Conservation (phyloP, 768 basidiomycete genomes). For the Mycena crocata region DNA sequence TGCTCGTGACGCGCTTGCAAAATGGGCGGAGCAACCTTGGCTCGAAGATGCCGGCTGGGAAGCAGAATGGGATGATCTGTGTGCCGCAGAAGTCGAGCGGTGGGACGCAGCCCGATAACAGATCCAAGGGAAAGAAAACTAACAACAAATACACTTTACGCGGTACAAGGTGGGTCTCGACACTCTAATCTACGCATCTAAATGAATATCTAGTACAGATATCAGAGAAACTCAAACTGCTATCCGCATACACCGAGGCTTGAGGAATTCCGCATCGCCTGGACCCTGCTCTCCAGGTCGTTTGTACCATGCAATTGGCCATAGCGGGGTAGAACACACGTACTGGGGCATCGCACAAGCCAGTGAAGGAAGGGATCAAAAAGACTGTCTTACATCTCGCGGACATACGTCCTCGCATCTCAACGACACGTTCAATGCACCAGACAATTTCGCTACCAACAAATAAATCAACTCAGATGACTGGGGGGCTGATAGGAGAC, state of each 20-base stretch:
- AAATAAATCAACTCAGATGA: background rate
- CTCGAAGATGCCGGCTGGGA: conserved; percentile 79
- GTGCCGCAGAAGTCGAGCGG: conserved; percentile 45
- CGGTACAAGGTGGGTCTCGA: background rate
- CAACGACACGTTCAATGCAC: conserved; percentile 38
- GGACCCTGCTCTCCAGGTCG: conserved; percentile 13
- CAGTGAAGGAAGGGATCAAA: background rate
- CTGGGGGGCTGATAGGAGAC: background rate
- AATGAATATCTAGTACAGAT: background rate
- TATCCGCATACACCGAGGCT: conserved; percentile 32
- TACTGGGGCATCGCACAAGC: conserved; percentile 10
- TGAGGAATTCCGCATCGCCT: conserved; percentile 4
- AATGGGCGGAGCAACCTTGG: conserved; percentile 78
- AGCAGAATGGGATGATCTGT: conserved; percentile 81
- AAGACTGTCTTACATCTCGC: conserved; percentile 27
- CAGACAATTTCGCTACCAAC: conserved; percentile 37
- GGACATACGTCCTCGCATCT: conserved; percentile 34
- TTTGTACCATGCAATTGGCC: conserved; percentile 35
- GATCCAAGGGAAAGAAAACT: background rate
- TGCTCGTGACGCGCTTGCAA: conserved; percentile 68
- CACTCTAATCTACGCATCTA: conserved; percentile 11
- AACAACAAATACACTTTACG: no score
- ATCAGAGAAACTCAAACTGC: conserved; percentile 12
- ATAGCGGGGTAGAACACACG: conserved; percentile 35
- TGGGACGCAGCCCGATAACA: conserved; percentile 13